Base-by-base conservation (phyloP, 2,329 filamentous ascomycete genomes). In the Diaporthe helianthi region DNA sequence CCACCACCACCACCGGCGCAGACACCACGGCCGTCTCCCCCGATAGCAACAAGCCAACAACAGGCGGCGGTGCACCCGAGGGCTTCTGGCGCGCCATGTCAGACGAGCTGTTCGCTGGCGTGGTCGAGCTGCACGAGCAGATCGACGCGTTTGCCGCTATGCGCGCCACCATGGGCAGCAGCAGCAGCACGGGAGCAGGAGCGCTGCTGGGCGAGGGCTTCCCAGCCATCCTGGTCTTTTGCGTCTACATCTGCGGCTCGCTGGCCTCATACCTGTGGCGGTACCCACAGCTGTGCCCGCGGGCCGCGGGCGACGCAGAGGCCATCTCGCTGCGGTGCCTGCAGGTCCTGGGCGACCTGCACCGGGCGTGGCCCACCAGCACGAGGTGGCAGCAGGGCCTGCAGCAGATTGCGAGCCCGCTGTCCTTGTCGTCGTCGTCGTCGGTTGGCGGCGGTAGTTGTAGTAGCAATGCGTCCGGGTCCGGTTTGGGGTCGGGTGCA, bases 231-330 rank as follows among this genome's bases (percentile, higher is more conserved):
- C 74, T 81, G 8, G 79, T 79, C 12, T 82, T 81, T 55, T 81
- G 79, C 64, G 76, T 79, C 46, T 82, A 82, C 72, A 77, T 80
- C 55, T 82, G 79, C 69, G 80, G 79, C 12, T 81, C 79, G 0
- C 73, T 82, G n/a, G 76, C 76, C 15, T 72, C 72, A 1, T 76
- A 77, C 53, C 74, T 80, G 2, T 76, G 74, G 73, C 75, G 75
- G 15, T 73, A 76, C 60, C 77, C 77, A 7, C 70, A 72, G 31
- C 72, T 78, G n/a, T 78, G 76, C 58, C 75, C 74, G 26, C 71
- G 64, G 8, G 65, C 76, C 4, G 74, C 76, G 0, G 65, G 68
- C 22, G 69, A 69, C 36, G 76, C 76, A 4, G 75, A 78, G 55
- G 68, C 33, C 10, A 78, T 79, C 70, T 72, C 71, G 0, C 36